Evolutionary conservation across 257 asterid genomes (phyloP), one percentile per base, ranked within the genome.

Genomic region (Primulina eburnea): DNA sequence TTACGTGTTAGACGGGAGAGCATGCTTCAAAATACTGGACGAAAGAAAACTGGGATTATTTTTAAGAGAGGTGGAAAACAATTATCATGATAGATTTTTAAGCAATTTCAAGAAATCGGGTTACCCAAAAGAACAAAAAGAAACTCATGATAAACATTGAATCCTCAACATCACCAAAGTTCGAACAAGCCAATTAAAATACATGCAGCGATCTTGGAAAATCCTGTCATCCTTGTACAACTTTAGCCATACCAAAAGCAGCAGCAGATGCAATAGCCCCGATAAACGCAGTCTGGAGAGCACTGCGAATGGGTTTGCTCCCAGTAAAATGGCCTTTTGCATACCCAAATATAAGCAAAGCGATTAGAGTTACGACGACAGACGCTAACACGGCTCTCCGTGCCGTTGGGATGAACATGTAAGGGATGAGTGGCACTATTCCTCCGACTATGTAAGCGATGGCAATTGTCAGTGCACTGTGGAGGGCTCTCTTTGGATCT

Each of bases 261-360:
- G 95, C 96, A 38, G 99, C 99, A 56, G 99, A 93, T 1, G 99
- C 99, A 71, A 89, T 67, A 38, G 97, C 99, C 59, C 99, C 99
- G n/a, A 93, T 84, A 1, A 90, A 32, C 43, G 99, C 87, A 2
- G 99, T 93, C 63, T 93, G 87, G 0, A 93, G 21, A 32, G 92
- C 99, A 21, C 95, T 93, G 64, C 64, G 55, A 18, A 93, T 24
- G 5, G 99, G 97, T 56, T 60, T 86, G 75, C 71, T 80, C 10
- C 96, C 97, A 4, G 99, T 93, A 65, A 84, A 93, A 73, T 82
- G 75, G 38, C 96, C 99, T 75, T 93, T 93, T 9, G 92, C 97
- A 8, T 71, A 93, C 14, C 99, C 99, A 29, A 93, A 93, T 11
- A 87, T 60, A 59, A 93, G 79, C 3, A 93, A 63, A 0, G 99